Conservation (phyloP, 352 stramenopile genomes). For the Globisporangium yorkense region DNA sequence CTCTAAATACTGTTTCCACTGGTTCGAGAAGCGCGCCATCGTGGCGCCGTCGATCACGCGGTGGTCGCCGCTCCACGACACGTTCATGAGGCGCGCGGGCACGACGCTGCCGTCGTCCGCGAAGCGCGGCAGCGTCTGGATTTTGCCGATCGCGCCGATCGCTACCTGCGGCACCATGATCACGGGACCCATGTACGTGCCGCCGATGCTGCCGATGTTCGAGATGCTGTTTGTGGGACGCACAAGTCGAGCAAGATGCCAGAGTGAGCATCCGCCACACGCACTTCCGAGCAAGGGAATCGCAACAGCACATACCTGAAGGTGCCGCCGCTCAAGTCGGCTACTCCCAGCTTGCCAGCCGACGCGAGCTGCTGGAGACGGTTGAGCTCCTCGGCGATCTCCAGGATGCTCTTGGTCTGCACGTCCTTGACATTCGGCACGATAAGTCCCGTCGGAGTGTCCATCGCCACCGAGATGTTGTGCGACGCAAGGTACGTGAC, state of each 20-base stretch:
- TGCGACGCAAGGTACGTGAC: slow-evolving; percentile 90
- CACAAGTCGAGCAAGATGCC: slow-evolving; percentile 2
- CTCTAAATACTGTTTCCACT: slow-evolving; percentile 95
- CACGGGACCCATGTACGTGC: slow-evolving; percentile 96
- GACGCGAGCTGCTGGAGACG: slow-evolving; percentile 84
- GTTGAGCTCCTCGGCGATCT: slow-evolving; percentile 83
- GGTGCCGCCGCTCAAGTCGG: slow-evolving; percentile 90
- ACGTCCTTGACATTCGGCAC: slow-evolving; percentile 96
- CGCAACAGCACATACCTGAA: slow-evolving; percentile 59
- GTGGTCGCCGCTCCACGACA: slow-evolving; percentile 98
- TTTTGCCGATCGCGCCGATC: slow-evolving; percentile 96
- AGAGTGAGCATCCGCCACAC: neutral
- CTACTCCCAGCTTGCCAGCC: slow-evolving; percentile 67
- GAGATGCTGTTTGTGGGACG: slow-evolving; percentile 45
- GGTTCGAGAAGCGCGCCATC: slow-evolving; percentile 96
- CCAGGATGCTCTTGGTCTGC: slow-evolving; percentile 73
- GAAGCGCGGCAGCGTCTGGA: slow-evolving; percentile 95
- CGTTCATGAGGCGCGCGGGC: slow-evolving; percentile 91
- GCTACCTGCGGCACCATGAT: slow-evolving; percentile 95
- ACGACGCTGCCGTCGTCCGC: slow-evolving; percentile 77
- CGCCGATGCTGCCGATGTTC: slow-evolving; percentile 95
- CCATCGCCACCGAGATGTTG: slow-evolving; percentile 98
- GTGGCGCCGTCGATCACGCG: slow-evolving; percentile 97
- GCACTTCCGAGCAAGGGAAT: neutral
- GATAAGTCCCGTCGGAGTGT: slow-evolving; percentile 93